These are phyloP conservation scores for Pseudogymnoascus pannorum DNA, from an alignment of 2,329 filamentous ascomycete genomes.

Conservation along the genomic window DNA sequence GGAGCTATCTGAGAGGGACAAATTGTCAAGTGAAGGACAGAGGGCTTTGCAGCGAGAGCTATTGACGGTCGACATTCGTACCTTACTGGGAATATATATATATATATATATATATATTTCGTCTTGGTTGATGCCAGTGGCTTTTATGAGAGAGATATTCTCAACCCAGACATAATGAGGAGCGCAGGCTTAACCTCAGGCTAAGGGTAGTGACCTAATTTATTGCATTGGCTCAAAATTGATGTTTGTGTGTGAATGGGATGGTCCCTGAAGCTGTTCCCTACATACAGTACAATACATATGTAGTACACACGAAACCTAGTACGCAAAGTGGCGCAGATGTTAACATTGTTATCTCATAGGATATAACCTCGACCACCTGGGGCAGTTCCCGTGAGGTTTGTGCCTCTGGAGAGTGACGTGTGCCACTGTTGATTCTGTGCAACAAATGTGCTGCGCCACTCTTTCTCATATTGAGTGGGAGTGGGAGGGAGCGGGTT, in stretches of 20 bases:
- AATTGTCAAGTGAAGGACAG: background rate
- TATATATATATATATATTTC: too few relatives aligned
- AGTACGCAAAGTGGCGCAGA: background rate
- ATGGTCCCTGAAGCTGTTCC: background rate
- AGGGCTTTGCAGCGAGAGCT: background rate
- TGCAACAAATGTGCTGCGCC: background rate
- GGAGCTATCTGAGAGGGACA: background rate
- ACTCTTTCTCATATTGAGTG: background rate
- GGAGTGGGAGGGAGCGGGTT: too few relatives aligned
- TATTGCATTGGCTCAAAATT: background rate
- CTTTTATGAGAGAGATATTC: too few relatives aligned
- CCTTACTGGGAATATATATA: too few relatives aligned
- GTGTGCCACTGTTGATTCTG: background rate
- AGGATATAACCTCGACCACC: too few relatives aligned
- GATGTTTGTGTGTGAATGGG: background rate
- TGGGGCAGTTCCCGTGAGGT: background rate
- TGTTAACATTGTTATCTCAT: background rate
- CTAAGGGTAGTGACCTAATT: background rate
- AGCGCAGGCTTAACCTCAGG: too few relatives aligned
- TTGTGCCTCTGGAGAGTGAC: background rate
- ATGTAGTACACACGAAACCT: background rate
- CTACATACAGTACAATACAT: too few relatives aligned
- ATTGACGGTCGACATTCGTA: too few relatives aligned
- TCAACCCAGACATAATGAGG: too few relatives aligned
- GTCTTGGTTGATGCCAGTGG: too few relatives aligned